Conservation (phyloP, 306 rosid genomes). For the Quercus cerris region DNA sequence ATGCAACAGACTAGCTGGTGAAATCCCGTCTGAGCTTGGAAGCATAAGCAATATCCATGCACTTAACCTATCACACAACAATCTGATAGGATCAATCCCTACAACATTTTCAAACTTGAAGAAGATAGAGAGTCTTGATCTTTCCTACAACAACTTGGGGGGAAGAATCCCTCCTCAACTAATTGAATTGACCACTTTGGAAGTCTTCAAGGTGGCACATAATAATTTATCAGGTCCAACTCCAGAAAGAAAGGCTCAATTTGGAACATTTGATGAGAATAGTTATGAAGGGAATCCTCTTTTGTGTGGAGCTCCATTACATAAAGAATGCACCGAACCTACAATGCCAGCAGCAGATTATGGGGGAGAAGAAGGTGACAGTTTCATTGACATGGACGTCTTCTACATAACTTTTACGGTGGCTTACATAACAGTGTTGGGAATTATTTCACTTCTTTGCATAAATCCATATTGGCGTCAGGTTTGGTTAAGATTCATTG, state of each 20-base stretch:
- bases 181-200: neutral
- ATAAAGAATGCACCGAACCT: neutral
- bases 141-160: slow-evolving; percentile 1
- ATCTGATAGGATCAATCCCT: neutral
- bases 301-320: neutral
- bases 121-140: neutral
- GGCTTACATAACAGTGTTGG: neutral
- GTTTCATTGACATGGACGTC: neutral
- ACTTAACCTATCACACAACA: neutral
- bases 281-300: neutral
- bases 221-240: neutral
- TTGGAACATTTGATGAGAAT: neutral
- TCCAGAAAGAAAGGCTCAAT: neutral
- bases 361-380: neutral
- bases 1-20: neutral
- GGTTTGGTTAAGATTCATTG: slow-evolving; percentile 1
- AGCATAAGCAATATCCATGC: neutral
- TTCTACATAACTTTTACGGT: neutral
- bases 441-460: neutral
- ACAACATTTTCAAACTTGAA: neutral
- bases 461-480: neutral
- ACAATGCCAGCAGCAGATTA: neutral
- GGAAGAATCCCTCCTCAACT: neutral
- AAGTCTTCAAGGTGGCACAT: neutral
- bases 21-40: neutral